These are phyloP conservation scores for Blepharisma undulans DNA, from an alignment of 169 alveolate species.

Conservation along the genomic window DNA sequence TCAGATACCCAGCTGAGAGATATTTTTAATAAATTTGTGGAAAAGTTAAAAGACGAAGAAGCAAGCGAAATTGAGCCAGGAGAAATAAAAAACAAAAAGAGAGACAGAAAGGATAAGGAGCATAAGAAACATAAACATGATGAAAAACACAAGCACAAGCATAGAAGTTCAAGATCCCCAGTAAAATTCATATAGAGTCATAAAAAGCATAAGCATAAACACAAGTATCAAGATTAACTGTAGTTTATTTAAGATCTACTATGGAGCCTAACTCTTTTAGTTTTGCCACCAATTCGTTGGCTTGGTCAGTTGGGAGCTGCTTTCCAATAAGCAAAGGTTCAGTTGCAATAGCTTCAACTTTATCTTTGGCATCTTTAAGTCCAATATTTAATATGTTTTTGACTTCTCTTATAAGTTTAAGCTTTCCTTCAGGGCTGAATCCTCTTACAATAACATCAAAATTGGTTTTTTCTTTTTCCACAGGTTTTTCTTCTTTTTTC, in stretches of 20 bases:
- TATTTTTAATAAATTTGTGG: neutral
- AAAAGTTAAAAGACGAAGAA: slow-evolving; percentile 36
- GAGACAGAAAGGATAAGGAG: neutral
- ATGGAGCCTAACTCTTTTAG: slow-evolving; percentile 51
- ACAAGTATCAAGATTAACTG: neutral
- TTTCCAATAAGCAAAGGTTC: slow-evolving; percentile 51
- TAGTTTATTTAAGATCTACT: slow-evolving; percentile 29
- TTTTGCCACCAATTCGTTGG: slow-evolving; percentile 43
- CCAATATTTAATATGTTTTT: slow-evolving; percentile 53
- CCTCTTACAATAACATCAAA: slow-evolving; percentile 47
- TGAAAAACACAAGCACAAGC: slow-evolving; percentile 13
- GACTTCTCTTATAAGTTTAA: slow-evolving; percentile 58
- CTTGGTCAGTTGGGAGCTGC: slow-evolving; percentile 51
- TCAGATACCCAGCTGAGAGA: neutral
- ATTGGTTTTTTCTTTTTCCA: slow-evolving; percentile 49
- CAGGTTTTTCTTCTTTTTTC: slow-evolving; percentile 43
- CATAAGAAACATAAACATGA: slow-evolving; percentile 1
- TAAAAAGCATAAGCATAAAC: slow-evolving; percentile 23
- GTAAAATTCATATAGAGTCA: slow-evolving; percentile 13
- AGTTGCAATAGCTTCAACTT: slow-evolving; percentile 48
- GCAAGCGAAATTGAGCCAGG: slow-evolving; percentile 41
- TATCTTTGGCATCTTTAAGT: slow-evolving; percentile 64
- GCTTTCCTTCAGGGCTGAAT: slow-evolving; percentile 48
- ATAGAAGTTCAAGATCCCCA: slow-evolving; percentile 15
- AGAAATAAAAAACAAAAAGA: slow-evolving; percentile 15